Evolutionary conservation across 2,329 filamentous ascomycete genomes (phyloP).

Genomic region (Gyromitra esculenta): DNA sequence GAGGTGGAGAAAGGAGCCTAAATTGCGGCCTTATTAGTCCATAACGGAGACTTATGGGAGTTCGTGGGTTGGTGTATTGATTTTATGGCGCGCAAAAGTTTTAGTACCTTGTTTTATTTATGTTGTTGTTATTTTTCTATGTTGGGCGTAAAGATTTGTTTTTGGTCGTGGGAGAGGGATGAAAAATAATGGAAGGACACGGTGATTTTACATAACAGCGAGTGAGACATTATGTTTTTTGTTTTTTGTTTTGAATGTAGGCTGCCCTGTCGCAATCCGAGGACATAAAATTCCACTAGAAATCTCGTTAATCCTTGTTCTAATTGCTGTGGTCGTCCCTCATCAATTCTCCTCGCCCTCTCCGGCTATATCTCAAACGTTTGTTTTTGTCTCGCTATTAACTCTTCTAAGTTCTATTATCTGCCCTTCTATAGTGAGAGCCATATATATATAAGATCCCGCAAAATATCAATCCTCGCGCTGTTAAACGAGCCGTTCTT

Average conservation of each 20-base stretch:
- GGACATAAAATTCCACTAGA: neutral
- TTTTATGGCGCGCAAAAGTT: neutral
- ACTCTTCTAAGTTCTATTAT: constrained; percentile 5
- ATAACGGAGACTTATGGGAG: neutral
- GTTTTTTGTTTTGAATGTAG: neutral
- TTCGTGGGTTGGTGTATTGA: neutral
- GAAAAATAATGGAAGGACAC: constrained; percentile 17
- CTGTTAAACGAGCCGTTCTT: too few relatives aligned
- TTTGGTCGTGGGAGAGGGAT: neutral
- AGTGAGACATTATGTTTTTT: constrained; percentile 13
- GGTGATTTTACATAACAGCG: neutral
- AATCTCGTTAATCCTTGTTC: neutral
- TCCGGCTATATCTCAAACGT: neutral
- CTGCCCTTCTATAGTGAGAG: too few relatives aligned
- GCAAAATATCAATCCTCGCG: too few relatives aligned
- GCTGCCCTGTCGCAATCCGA: neutral
- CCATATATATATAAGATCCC: too few relatives aligned
- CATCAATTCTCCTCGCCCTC: neutral
- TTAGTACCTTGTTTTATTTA: neutral
- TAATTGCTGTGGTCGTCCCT: neutral
- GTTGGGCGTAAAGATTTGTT: constrained; percentile 9
- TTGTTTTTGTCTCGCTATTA: neutral
- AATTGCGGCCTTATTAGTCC: neutral
- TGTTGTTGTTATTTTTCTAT: neutral
- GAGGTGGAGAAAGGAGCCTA: neutral